Percentiles rank a stretch among this genome's conserved stretches.
These are phyloP conservation scores for Chalciporus sp. DNA, from an alignment of 1,284 basidiomycete species.

Conservation along the genomic window DNA sequence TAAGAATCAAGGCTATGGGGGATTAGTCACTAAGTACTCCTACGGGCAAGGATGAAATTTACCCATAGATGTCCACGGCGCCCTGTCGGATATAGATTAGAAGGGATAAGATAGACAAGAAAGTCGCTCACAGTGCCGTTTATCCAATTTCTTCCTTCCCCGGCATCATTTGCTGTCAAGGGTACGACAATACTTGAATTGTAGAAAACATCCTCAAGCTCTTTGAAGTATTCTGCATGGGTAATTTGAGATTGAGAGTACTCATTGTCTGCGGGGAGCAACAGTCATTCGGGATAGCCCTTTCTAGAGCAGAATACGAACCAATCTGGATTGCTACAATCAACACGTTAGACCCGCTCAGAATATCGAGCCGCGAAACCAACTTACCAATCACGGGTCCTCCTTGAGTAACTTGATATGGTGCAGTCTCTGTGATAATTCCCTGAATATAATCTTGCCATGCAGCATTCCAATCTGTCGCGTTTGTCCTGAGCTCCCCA, in stretches of 20 bases:
- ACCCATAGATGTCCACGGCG: slow-evolving; percentile 59
- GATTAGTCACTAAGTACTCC: slow-evolving; percentile 2
- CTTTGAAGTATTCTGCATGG: slow-evolving; percentile 65
- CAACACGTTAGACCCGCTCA: slow-evolving; percentile 3
- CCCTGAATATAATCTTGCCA: slow-evolving; percentile 76
- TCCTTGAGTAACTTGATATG: slow-evolving; percentile 69
- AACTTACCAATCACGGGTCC: slow-evolving; percentile 73
- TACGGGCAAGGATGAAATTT: slow-evolving; percentile 3
- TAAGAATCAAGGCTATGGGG: slow-evolving; percentile 32
- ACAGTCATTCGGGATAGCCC: not conserved
- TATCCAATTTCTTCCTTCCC: slow-evolving; percentile 61
- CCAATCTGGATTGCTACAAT: slow-evolving; percentile 65
- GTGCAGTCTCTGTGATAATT: slow-evolving; percentile 60
- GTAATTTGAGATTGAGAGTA: slow-evolving; percentile 53
- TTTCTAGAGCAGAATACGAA: slow-evolving; percentile 34
- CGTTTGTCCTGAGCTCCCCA: slow-evolving; percentile 65
- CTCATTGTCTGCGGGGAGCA: slow-evolving; percentile 64
- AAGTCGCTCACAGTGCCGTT: slow-evolving; percentile 53
- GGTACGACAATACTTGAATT: slow-evolving; percentile 65
- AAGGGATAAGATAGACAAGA: not conserved
- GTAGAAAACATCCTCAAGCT: slow-evolving; percentile 60
- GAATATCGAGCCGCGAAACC: not conserved
- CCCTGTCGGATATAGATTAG: slow-evolving; percentile 36
- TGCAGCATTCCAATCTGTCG: slow-evolving; percentile 62
- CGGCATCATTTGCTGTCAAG: slow-evolving; percentile 74